Conservation (phyloP, 176 grass and related monocot genomes). For the Lolium perenne region DNA sequence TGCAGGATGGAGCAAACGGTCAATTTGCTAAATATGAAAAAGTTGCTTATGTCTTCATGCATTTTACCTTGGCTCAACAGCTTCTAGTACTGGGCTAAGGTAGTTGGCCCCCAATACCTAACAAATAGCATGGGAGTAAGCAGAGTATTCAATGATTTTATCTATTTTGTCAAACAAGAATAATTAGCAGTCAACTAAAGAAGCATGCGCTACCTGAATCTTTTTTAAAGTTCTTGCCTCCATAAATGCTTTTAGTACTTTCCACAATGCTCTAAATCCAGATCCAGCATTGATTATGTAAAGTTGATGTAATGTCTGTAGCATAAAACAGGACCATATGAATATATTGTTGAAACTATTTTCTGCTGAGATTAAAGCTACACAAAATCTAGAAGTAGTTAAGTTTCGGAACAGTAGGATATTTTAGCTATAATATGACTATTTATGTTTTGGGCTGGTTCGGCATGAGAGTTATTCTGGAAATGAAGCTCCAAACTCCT, state of each 20-base stretch:
- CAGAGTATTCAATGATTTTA: slow-evolving; percentile 25
- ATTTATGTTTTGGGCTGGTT: background rate
- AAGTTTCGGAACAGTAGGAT: background rate
- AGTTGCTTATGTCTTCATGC: slow-evolving; percentile 10
- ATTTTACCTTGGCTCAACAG: slow-evolving; percentile 80
- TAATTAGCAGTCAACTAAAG: slow-evolving; percentile 7
- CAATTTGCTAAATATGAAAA: slow-evolving; percentile 37
- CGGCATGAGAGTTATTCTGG: background rate
- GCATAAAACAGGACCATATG: slow-evolving; percentile 28
- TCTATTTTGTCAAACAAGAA: slow-evolving; percentile 38
- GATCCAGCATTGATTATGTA: slow-evolving; percentile 97
- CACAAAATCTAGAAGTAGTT: slow-evolving; percentile 20
- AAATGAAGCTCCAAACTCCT: slow-evolving; percentile 14
- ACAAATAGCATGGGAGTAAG: slow-evolving; percentile 31
- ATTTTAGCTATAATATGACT: background rate
- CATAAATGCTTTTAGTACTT: slow-evolving; percentile 78
- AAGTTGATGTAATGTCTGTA: slow-evolving; percentile 90
- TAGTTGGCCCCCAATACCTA: slow-evolving; percentile 87
- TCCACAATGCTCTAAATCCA: slow-evolving; percentile 96
- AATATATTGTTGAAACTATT: slow-evolving; percentile 32
- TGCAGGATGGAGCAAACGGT: slow-evolving; percentile 52
- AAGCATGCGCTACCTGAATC: slow-evolving; percentile 71
- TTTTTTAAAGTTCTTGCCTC: slow-evolving; percentile 80
- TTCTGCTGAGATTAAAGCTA: slow-evolving; percentile 16
- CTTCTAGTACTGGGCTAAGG: slow-evolving; percentile 66